phyloP scores from a whole-genome alignment of 2,329 filamentous ascomycete species.

The Alternaria brassicae region DNA sequence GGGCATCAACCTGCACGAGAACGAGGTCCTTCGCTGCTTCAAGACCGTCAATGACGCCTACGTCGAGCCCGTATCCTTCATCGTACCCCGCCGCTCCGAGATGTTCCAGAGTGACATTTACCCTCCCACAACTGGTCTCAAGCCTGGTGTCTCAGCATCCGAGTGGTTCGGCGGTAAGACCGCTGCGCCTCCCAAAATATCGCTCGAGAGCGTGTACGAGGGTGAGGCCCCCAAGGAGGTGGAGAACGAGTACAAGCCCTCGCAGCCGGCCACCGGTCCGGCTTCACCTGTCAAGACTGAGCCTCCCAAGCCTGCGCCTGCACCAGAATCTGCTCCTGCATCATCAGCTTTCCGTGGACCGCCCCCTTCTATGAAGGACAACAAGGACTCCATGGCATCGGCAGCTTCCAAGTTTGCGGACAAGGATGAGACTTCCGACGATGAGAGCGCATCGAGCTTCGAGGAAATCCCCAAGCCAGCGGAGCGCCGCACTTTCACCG shows the following conservation, averaged over 20 bases:
- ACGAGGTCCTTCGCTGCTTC: slow-evolving; percentile 88
- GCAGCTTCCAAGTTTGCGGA: slow-evolving; percentile 89
- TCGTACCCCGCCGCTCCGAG: slow-evolving; percentile 90
- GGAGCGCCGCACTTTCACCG: slow-evolving; percentile 61
- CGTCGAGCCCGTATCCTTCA: slow-evolving; percentile 97
- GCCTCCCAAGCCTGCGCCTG: slow-evolving; percentile 53
- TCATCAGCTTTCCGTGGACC: slow-evolving; percentile 57
- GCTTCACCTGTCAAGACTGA: slow-evolving; percentile 62
- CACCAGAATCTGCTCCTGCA: slow-evolving; percentile 56
- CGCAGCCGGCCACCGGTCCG: slow-evolving; percentile 45
- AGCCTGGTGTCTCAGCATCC: slow-evolving; percentile 77
- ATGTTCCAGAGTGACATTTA: slow-evolving; percentile 98
- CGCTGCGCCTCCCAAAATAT: slow-evolving; percentile 86
- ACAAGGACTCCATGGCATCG: slow-evolving; percentile 84
- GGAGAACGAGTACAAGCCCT: slow-evolving; percentile 70
- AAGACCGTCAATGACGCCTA: slow-evolving; percentile 96
- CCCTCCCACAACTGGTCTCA: slow-evolving; percentile 80
- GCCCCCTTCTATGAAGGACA: slow-evolving; percentile 78
- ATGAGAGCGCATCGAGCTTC: slow-evolving; percentile 79
- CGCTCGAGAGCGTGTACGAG: slow-evolving; percentile 89
- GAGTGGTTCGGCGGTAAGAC: slow-evolving; percentile 92
- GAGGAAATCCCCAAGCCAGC: slow-evolving; percentile 82
- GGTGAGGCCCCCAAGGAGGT: slow-evolving; percentile 82
- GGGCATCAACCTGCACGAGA: slow-evolving; percentile 94
- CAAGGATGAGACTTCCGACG: slow-evolving; percentile 66